These are phyloP conservation scores for Medicago truncatula DNA, from an alignment of 306 rosid genomes.

Conservation along the genomic window DNA sequence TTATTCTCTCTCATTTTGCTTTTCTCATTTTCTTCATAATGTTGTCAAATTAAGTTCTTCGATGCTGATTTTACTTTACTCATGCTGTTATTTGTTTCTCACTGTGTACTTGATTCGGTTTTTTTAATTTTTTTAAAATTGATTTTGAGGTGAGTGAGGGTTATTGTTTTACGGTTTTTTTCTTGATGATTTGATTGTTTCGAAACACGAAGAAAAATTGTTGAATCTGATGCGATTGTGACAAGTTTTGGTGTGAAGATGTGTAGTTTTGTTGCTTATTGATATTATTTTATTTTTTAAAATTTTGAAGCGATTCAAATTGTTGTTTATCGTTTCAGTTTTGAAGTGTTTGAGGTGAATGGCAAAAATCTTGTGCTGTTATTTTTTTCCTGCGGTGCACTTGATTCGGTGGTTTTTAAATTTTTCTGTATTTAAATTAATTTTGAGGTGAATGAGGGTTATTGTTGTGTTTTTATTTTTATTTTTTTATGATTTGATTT, in stretches of 20 bases:
- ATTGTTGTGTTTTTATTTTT: not conserved
- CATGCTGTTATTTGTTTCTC: constrained; percentile 25
- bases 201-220: constrained; percentile 7
- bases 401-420: not conserved
- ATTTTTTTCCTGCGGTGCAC: constrained; percentile 12
- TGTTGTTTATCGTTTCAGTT: too few relatives aligned
- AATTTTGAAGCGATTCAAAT: too few relatives aligned
- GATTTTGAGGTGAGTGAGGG: constrained; percentile 21
- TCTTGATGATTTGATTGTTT: constrained; percentile 24
- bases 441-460: constrained; percentile 21
- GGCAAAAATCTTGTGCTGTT: not conserved
- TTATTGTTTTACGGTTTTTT: constrained; percentile 5
- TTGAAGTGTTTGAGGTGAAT: too few relatives aligned
- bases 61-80: constrained; percentile 23
- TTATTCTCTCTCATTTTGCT: not conserved
- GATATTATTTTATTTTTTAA: not conserved
- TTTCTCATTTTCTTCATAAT: not conserved
- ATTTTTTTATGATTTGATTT: constrained; percentile 26
- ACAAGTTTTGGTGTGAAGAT: constrained; percentile 20
- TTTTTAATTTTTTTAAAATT: not conserved
- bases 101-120: constrained; percentile 1
- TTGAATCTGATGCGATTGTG: constrained; percentile 28
- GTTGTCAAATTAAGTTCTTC: not conserved
- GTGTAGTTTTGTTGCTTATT: constrained; percentile 21
- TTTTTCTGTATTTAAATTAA: not conserved